Percentiles rank a stretch among this genome's conserved stretches.
Evolutionary conservation across 306 rosid species (phyloP).

Genomic region (Corylus americana): DNA sequence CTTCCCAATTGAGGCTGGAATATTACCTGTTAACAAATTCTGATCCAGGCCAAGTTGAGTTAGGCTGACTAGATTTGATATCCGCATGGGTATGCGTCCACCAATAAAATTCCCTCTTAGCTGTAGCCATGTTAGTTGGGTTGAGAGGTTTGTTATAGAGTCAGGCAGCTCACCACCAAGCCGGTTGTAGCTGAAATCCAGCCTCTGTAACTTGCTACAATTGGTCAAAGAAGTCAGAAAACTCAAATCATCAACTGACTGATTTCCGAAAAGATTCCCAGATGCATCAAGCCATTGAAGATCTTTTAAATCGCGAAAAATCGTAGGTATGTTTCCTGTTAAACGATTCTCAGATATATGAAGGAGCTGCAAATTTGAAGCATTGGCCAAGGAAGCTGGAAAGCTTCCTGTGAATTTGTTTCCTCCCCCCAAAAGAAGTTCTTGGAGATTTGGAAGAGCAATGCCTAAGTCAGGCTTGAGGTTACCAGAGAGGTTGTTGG

Average conservation of each 20-base stretch:
- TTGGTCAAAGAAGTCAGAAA: neutral
- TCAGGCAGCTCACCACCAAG: neutral
- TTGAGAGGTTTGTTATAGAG: neutral
- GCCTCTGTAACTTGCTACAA: too few relatives aligned
- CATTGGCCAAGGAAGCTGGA: neutral
- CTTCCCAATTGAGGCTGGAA: constrained; percentile 2
- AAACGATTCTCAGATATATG: neutral
- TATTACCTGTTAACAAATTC: neutral
- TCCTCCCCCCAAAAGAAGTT: neutral
- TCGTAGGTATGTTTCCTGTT: neutral
- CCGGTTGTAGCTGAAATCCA: too few relatives aligned
- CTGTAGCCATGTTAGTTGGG: too few relatives aligned
- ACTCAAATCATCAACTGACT: neutral
- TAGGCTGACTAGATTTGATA: too few relatives aligned
- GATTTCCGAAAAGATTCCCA: neutral
- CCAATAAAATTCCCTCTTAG: too few relatives aligned
- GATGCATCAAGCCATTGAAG: neutral
- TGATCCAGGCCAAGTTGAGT: neutral
- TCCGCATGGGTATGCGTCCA: too few relatives aligned
- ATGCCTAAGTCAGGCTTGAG: neutral
- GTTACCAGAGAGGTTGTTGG: neutral
- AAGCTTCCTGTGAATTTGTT: neutral
- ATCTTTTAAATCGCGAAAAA: neutral
- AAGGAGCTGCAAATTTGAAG: accelerated
- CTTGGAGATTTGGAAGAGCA: neutral